Base-by-base conservation (phyloP, 164 flowering plant species). In the Akebia trifoliata region DNA sequence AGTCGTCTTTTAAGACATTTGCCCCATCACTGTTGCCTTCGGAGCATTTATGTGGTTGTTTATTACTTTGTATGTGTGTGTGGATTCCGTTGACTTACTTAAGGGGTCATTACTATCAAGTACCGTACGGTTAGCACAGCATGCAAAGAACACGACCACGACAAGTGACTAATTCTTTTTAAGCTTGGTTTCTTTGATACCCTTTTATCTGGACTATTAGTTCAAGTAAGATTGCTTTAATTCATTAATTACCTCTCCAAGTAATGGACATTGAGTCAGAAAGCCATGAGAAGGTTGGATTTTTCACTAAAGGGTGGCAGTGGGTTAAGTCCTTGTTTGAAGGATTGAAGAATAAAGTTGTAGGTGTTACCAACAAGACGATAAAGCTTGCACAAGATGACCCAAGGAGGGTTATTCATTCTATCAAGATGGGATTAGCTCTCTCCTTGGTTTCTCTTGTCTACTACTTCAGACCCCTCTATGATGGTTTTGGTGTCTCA, bases 401-500 rank as follows among this genome's bases (percentile, higher is more conserved):
- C 57, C 96, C 96, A 4, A 84, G 96, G 68, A 71, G 80, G 61
- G 50, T 88, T 20, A 48, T 66, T 20, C 96, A 88, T 71, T 76
- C 90, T 17, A 37, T 84, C 1, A 88, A 88, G 61, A 85, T 88
- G 60, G 96, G 81, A 35, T 43, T 84, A 25, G 93, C 96, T 8
- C 85, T 88, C 56, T 81, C 96, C 31, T 58, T 86, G 22, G 93
- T 88, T 15, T 84, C 88, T 3, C 63, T 80, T 28, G 59, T 86
- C 45, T 88, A 88, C 78, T 86, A 82, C 50, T 62, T 65, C 24
- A 62, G 74, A 36, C 83, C 90, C 18, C 75, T 86, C 36, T 88
- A 79, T 46, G 69, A 79, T 32, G 70, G 87, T 37, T 79, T 80
- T 29, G 96, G 90, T 0, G 69, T 68, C 22, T 56, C 85, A 0